These are phyloP conservation scores for Porpolomopsis calyptriformis DNA, from an alignment of 768 basidiomycete species.

Conservation along the genomic window DNA sequence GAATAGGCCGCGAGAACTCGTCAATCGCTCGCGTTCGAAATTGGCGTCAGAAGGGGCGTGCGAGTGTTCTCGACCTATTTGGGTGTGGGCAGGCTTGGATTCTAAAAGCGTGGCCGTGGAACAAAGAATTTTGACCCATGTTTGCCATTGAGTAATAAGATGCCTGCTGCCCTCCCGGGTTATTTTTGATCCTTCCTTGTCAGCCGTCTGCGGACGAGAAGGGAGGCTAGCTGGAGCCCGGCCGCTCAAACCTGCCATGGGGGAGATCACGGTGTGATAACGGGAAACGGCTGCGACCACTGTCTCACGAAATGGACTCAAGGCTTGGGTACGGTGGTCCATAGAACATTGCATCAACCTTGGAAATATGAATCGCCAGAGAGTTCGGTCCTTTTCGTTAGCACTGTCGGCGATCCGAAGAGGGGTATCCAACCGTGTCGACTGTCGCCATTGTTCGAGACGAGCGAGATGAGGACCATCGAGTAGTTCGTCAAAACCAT, in stretches of 20 bases:
- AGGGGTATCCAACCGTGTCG: slow-evolving; percentile 42
- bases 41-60: slow-evolving; percentile 62
- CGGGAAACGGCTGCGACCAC: slow-evolving; percentile 59
- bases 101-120: slow-evolving; percentile 67
- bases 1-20: slow-evolving; percentile 76
- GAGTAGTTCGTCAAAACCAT: slow-evolving; percentile 57
- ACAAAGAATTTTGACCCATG: slow-evolving; percentile 79
- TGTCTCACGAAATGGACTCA: slow-evolving; percentile 48
- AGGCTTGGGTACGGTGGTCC: slow-evolving; percentile 34
- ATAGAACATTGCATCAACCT: slow-evolving; percentile 47
- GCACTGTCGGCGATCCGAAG: slow-evolving; percentile 65
- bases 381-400: slow-evolving; percentile 51
- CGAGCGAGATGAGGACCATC: slow-evolving; percentile 50
- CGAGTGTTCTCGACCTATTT: slow-evolving; percentile 53
- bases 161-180: slow-evolving; percentile 48
- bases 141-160: slow-evolving; percentile 67
- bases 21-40: slow-evolving; percentile 72
- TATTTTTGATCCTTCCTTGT: slow-evolving; percentile 42
- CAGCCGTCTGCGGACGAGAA: slow-evolving; percentile 29
- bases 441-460: slow-evolving; percentile 57
- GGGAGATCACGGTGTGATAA: slow-evolving; percentile 61
- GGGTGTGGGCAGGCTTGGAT: slow-evolving; percentile 41
- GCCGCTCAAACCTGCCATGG: slow-evolving; percentile 61
- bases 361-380: slow-evolving; percentile 71
- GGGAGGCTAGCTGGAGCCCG: slow-evolving; percentile 39